Conservation (phyloP, 2,329 filamentous ascomycete genomes). For the Laburnicola sp. region DNA sequence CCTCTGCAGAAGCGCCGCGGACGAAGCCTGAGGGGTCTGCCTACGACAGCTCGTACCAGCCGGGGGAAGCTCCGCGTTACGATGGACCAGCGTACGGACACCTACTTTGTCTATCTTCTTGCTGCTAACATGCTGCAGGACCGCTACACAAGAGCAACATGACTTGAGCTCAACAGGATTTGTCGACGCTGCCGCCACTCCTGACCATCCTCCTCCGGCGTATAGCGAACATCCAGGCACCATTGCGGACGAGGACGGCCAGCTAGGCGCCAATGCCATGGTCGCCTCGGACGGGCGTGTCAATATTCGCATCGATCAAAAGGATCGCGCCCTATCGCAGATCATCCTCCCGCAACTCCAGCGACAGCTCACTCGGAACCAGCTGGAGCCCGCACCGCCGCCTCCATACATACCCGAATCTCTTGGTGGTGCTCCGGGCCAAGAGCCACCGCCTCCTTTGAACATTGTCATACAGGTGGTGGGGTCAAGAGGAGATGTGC, state of each 20-base stretch:
- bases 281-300: constrained; percentile 46
- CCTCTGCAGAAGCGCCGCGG: constrained; percentile 9
- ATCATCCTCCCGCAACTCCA: constrained; percentile 46
- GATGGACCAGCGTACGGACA: constrained; percentile 16
- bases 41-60: constrained; percentile 35
- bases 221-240: constrained; percentile 49
- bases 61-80: constrained; percentile 21
- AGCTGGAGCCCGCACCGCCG: constrained; percentile 60
- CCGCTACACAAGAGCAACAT: constrained; percentile 16
- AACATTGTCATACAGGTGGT: constrained; percentile 56
- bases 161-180: constrained; percentile 19
- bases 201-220: constrained; percentile 40
- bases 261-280: constrained; percentile 51
- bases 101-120: background rate
- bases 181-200: constrained; percentile 20
- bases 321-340: constrained; percentile 40
- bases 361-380: constrained; percentile 44
- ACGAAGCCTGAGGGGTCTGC: constrained; percentile 32
- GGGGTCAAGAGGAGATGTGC: constrained; percentile 55
- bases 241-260: constrained; percentile 43
- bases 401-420: constrained; percentile 74
- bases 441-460: constrained; percentile 54
- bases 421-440: constrained; percentile 65
- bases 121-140: constrained; percentile 21
- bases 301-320: constrained; percentile 47